Base-by-base conservation (phyloP, 2,329 filamentous ascomycete species). In the Aspergillus sp. region DNA sequence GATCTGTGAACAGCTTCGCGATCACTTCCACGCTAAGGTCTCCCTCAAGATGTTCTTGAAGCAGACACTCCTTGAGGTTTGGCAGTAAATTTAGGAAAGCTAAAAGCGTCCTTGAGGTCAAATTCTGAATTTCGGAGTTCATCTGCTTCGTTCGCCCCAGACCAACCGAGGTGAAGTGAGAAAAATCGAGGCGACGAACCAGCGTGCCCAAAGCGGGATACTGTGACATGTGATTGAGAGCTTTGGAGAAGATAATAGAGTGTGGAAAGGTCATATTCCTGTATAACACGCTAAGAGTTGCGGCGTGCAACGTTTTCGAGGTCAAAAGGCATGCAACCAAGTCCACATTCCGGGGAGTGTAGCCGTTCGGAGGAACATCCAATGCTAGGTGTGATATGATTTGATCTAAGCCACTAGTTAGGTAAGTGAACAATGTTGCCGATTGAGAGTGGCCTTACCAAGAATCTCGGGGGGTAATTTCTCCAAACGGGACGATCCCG, bases 241-340 rank as follows among this genome's bases (percentile, higher is more conserved):
- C 92, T 77, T 94, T 94, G 72, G 88, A 88, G 79, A 93, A 95
- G 74, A 93, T 92, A 63, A 88, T 83, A 28, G 91, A 94, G 81
- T 93, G 91, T 6, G 91, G 91, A 68, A 94, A 90, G 48, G 90
- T 92, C 75, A 94, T 90, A 74, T 91, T 87, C 67, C 87, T 85
- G 79, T 94, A 94, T 53, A 95, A 84, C 7, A 91, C 90, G 67
- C 86, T 85, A 38, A 93, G 80, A 3, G 91, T 93, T 22, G 89
- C 89, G 28, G 85, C 84, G 72, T 94, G 89, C 62, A 94, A 81
- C 31, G 86, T 86, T 72, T 85, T 87, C n/a, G 90, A 94, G n/a
- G 90, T 87, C 65, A 92, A 79, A 43, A 94, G 82, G 65, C 92
- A 85, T 19, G 90, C 87, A 80, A 93, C 89, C 62, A 94, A 81